Evolutionary conservation across 2,329 filamentous ascomycete genomes (phyloP).

Genomic region (Graphilbum sp.): DNA sequence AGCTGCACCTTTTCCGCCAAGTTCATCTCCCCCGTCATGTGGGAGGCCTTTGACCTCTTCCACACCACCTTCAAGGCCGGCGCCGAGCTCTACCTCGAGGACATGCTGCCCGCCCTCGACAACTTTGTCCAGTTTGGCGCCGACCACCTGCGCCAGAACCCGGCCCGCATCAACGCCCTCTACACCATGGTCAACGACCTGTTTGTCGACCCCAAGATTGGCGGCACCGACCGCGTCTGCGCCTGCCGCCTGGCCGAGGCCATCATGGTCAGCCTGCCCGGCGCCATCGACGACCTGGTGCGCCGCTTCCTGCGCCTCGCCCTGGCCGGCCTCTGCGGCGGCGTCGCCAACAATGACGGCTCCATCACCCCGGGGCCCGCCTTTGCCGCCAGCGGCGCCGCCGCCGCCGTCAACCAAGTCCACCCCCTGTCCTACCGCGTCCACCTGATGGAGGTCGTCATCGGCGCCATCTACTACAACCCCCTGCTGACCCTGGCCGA

Average conservation of each 20-base stretch:
- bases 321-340: constrained; percentile 56
- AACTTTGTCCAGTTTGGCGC: constrained; percentile 95
- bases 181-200: constrained; percentile 92
- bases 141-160: constrained; percentile 63
- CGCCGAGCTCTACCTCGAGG: constrained; percentile 91
- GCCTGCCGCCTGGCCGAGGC: constrained; percentile 95
- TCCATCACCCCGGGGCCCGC: constrained; percentile 5
- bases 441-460: constrained; percentile 96
- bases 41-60: constrained; percentile 93
- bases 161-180: constrained; percentile 71
- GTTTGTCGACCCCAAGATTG: constrained; percentile 82
- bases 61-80: constrained; percentile 95
- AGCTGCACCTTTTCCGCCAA: constrained; percentile 98
- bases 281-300: constrained; percentile 75
- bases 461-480: constrained; percentile 97
- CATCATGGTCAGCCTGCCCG: constrained; percentile 88
- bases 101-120: constrained; percentile 95
- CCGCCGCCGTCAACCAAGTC: constrained; percentile 19
- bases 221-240: constrained; percentile 86
- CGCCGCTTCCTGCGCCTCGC: constrained; percentile 78
- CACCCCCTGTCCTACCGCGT: constrained; percentile 90
- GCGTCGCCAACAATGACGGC: constrained; percentile 37
- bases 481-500: constrained; percentile 69
- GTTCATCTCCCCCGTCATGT: constrained; percentile 90
- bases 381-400: constrained; percentile 5